Evolutionary conservation across 129 eudicot genomes (phyloP).

Genomic region (Flaveria sonorensis): DNA sequence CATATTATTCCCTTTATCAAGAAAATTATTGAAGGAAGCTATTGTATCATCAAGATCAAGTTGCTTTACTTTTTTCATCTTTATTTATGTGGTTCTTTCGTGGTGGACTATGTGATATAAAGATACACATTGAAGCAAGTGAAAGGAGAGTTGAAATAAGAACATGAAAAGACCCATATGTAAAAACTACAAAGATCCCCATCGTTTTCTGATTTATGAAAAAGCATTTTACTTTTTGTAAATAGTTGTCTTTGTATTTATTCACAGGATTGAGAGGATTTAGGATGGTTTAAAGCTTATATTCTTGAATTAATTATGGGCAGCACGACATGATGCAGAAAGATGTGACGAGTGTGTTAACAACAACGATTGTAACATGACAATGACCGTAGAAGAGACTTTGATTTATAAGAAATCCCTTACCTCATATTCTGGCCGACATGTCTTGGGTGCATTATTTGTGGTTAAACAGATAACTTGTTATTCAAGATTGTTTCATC

Average conservation of each 20-base stretch:
- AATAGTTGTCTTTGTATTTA: neutral
- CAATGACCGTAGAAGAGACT: no score
- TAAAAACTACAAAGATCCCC: slow-evolving; percentile 28
- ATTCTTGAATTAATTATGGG: neutral
- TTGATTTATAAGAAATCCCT: no score
- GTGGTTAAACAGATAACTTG: no score
- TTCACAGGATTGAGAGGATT: slow-evolving; percentile 1
- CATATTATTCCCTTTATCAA: slow-evolving; percentile 24
- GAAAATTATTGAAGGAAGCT: slow-evolving; percentile 31
- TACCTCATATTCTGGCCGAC: no score
- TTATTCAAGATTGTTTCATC: no score
- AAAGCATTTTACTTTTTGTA: slow-evolving; percentile 7
- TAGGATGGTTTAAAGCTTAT: neutral
- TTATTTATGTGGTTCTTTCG: slow-evolving; percentile 41
- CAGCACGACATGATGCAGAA: neutral
- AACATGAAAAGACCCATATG: slow-evolving; percentile 38
- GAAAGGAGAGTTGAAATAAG: slow-evolving; percentile 47
- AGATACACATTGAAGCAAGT: slow-evolving; percentile 56
- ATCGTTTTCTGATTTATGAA: slow-evolving; percentile 25
- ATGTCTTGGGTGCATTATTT: no score
- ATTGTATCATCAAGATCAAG: slow-evolving; percentile 20
- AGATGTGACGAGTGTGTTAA: no score
- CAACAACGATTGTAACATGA: no score
- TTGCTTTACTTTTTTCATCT: slow-evolving; percentile 36
- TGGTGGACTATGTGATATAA: slow-evolving; percentile 39